A percentile compares a stretch with the other conserved stretches of the same genome.
phyloP scores from a whole-genome alignment of 306 rosid species.

The Cucurbita moschata region DNA sequence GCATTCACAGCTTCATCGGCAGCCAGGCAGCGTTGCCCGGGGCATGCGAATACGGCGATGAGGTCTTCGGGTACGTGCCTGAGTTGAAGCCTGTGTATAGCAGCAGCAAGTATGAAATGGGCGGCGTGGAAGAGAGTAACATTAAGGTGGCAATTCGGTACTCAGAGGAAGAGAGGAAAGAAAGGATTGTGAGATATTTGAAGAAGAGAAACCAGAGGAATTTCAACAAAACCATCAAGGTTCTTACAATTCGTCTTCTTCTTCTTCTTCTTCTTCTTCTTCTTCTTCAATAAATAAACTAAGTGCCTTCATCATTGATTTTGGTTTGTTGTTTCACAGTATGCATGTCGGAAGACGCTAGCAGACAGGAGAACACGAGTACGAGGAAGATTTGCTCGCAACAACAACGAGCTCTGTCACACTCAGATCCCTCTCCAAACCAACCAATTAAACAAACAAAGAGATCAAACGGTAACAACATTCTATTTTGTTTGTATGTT shows the following conservation, averaged over 20 bases:
- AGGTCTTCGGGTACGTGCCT: neutral
- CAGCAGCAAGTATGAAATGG: neutral
- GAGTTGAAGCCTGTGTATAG: neutral
- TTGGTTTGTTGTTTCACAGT: constrained; percentile 21
- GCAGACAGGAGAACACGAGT: constrained; percentile 90
- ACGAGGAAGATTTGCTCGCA: constrained; percentile 92
- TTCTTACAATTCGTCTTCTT: neutral
- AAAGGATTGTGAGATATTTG: neutral
- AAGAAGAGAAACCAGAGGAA: constrained; percentile 5
- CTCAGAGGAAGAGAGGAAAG: constrained; percentile 4
- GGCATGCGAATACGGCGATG: neutral
- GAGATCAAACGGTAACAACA: neutral
- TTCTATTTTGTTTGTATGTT: too few relatives aligned
- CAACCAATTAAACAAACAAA: neutral
- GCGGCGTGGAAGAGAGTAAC: constrained; percentile 38
- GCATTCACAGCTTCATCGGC: neutral
- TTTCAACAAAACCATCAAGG: constrained; percentile 21
- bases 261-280: too few relatives aligned
- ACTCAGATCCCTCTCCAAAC: constrained; percentile 12
- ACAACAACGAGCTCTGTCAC: constrained; percentile 47
- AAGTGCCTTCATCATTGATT: neutral
- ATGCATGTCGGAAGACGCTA: constrained; percentile 91
- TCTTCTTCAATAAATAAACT: neutral
- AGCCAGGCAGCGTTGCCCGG: neutral
- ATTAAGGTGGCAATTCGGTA: constrained; percentile 34